phyloP scores from a whole-genome alignment of 2,329 filamentous ascomycete genomes.

The Ascochyta pisi region DNA sequence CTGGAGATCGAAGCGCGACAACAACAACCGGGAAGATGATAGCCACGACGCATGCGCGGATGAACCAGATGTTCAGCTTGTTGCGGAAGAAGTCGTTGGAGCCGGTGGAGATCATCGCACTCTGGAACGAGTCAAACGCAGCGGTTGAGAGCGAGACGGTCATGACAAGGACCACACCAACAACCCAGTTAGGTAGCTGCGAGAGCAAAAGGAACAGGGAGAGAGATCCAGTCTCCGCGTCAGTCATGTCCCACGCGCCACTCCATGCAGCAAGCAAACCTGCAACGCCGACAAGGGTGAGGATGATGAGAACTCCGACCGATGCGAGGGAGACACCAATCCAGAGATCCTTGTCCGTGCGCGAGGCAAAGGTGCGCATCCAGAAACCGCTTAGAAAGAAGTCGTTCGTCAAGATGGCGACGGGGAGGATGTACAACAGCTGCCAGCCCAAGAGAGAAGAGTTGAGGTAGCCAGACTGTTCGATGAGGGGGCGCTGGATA shows the following conservation, averaged over 20 bases:
- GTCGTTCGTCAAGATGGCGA: conserved; percentile 82
- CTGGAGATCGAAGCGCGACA: conserved; percentile 75
- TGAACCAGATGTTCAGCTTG: conserved; percentile 75
- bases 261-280: conserved; percentile 82
- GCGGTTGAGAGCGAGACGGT: conserved; percentile 77
- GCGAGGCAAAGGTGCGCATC: conserved; percentile 82
- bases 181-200: conserved; percentile 78
- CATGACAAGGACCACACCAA: conserved; percentile 83
- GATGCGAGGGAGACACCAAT: conserved; percentile 75
- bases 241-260: conserved; percentile 70
- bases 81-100: conserved; percentile 88
- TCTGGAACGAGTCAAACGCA: conserved; percentile 81
- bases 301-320: conserved; percentile 67
- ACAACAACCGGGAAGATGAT: conserved; percentile 77
- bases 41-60: conserved; percentile 72
- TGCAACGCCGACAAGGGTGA: conserved; percentile 74
- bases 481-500: conserved; percentile 73
- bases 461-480: conserved; percentile 72
- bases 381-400: conserved; percentile 87
- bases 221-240: conserved; percentile 67
- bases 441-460: conserved; percentile 80
- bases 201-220: conserved; percentile 79
- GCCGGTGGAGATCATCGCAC: conserved; percentile 82
- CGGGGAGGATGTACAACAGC: conserved; percentile 81
- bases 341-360: conserved; percentile 78